Evolutionary conservation across 2,329 filamentous ascomycete genomes (phyloP).

Genomic region (Endothia cerciana): DNA sequence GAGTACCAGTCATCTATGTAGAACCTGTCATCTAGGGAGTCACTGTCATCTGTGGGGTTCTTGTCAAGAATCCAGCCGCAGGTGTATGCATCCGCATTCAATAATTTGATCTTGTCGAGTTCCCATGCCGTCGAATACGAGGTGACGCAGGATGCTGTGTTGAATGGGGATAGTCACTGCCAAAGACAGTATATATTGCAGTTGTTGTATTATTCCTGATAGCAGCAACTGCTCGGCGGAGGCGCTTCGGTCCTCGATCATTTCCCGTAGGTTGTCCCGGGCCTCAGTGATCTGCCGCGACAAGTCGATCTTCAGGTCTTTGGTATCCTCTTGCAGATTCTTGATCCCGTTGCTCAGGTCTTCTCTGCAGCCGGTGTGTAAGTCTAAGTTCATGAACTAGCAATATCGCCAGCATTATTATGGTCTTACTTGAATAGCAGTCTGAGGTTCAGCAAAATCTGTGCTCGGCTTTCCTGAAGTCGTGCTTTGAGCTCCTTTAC

Average conservation of each 20-base stretch:
- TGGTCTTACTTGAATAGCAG: constrained; percentile 17
- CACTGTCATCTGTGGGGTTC: background rate
- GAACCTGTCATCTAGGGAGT: background rate
- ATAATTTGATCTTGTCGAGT: constrained; percentile 29
- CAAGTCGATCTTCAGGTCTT: background rate
- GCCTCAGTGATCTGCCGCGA: constrained; percentile 1
- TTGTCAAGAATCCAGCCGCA: constrained; percentile 33
- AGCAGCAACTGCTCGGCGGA: background rate
- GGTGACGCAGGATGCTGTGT: constrained; percentile 24
- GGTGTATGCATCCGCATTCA: constrained; percentile 30
- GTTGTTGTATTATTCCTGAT: background rate
- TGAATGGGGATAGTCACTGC: constrained; percentile 17
- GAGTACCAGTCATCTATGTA: no score
- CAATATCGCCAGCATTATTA: background rate
- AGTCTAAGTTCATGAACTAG: background rate
- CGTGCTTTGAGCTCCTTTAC: constrained; percentile 28
- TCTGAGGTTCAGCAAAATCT: constrained; percentile 30
- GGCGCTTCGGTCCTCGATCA: background rate
- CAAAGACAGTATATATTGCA: background rate
- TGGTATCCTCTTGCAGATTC: constrained; percentile 1
- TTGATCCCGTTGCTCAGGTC: background rate
- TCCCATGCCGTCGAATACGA: constrained; percentile 30
- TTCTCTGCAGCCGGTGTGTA: background rate
- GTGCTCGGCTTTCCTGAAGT: constrained; percentile 20
- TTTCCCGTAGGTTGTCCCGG: background rate